Base-by-base conservation (phyloP, 2,329 filamentous ascomycete genomes). In the Trichoderma citrinoviride region DNA sequence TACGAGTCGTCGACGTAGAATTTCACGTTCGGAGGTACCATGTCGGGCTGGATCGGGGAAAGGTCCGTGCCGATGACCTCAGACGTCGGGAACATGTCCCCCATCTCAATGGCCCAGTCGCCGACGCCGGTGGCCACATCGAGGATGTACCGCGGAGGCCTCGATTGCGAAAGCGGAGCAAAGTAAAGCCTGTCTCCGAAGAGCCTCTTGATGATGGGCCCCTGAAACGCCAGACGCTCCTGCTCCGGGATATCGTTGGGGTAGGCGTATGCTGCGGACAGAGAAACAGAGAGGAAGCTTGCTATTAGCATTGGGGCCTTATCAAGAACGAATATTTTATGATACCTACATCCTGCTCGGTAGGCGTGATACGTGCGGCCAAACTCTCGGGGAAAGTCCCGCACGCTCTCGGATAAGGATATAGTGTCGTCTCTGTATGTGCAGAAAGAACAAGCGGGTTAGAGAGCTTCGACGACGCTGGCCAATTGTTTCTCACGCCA, bases 1-100 rank as follows among this genome's bases (percentile, higher is more conserved):
- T 7, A 82, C 29, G 80, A 77, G 69, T 87, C 83, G 68, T 86
- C 84, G 6, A 87, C 78, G 41, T 84, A 72, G 70, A 86, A 86
- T 8, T 76, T 77, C 47, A 85, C 77, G 67, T 86, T 86, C 14
- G 82, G 79, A 21, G 84, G 84, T 5, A 85, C 78, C 71, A 74
- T 74, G 7, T 72, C 70, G 3, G 76, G 75, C 67, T 78, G 76
- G 47, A 78, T 78, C 1, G 77, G 76, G 23, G 74, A 74, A 7
- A 77, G 65, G 52, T 77, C 73, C 19, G 71, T 72, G 58, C 74
- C 74, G 5, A 73, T 33, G 0, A 76, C 69, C 46, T 72, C 68
- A 14, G 76, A 71, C 14, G 69, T 65, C 17, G 74, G 76, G 25
- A 70, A 75, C n/a, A 66, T 62, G 67, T 76, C 75, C 15, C 71